A percentile compares a stretch with the other conserved stretches of the same genome.
Conservation (phyloP, 2,329 filamentous ascomycete genomes). For the Fusarium buxicola region DNA sequence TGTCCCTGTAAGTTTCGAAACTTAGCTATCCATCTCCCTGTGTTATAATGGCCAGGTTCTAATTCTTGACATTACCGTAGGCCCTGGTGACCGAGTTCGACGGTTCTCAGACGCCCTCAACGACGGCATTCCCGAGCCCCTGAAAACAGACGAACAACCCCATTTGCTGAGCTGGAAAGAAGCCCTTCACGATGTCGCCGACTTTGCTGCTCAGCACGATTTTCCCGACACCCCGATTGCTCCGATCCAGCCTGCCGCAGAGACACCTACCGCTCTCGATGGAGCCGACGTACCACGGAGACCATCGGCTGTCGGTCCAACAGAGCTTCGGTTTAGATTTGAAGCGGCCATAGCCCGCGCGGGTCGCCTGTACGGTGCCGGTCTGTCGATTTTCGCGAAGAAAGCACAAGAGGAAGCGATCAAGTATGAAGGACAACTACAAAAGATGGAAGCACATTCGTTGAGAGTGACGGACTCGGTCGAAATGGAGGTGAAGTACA, state of each 20-base stretch:
- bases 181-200: constrained; percentile 12
- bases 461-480: background rate
- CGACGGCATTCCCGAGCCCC: constrained; percentile 3
- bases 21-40: accelerated
- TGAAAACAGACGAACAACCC: background rate
- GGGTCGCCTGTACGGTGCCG: constrained; percentile 5
- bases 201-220: constrained; percentile 1
- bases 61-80: background rate
- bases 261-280: background rate
- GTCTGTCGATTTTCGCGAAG: constrained; percentile 11
- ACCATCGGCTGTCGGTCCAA: background rate
- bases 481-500: constrained; percentile 8
- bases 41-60: background rate
- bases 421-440: constrained; percentile 1
- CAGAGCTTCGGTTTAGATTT: constrained; percentile 10
- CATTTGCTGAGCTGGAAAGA: constrained; percentile 7
- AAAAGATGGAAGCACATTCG: background rate
- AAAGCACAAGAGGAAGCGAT: constrained; percentile 20
- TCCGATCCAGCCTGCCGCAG: background rate
- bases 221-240: background rate
- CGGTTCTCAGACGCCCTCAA: constrained; percentile 14
- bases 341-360: constrained; percentile 7
- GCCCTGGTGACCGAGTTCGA: background rate
- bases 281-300: background rate
- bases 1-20: constrained; percentile 12